Evolutionary conservation across 495 filamentous ascomycete genomes (phyloP), one percentile per base, ranked within the genome.

Genomic region (Aspergillus panamensis): DNA sequence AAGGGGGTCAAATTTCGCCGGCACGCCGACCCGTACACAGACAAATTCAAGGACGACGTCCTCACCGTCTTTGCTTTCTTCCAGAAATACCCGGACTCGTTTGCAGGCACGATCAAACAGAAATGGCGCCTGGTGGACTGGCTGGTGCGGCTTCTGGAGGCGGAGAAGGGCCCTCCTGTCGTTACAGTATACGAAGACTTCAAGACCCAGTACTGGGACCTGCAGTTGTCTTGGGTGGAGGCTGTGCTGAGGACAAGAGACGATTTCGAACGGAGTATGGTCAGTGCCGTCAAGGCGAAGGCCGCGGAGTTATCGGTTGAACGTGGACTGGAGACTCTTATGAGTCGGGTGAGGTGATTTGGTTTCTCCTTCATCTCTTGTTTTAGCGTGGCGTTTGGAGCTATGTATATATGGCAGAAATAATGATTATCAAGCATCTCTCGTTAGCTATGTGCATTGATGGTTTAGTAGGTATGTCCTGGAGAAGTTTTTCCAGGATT

Each of bases 141-240:
- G 68, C 87, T 97, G 61, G 77, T 90, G 19, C 78, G 80, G 6
- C 71, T 99, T 58, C 77, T 99, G 12, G 82, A 84, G 31, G 77
- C 83, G 0, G 87, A 93, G 21, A 99, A 94, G 75, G 75, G 73
- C 0, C 77, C 83, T 6, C 71, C 70, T 14, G 72, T 97, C 6
- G 84, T 90, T 3, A 81, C 83, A 29, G 84, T 89, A 7, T 97
- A 96, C 49, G 90, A 88, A 62, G 74, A 77, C 14, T 91, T 97
- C 73, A 96, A 96, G 77, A 69, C 75, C 32, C 79, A 84, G 56
- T 96, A 96, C 68, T 97, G 92, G 93, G 94, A 99, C 73, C 77
- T 96, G 66, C 91, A 93, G 72, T 83, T 96, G 51, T 86, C 84
- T 29, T 99, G 94, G 94, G 92, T 97, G n/a, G 94, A 99, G 77